Evolutionary conservation across 2,329 filamentous ascomycete genomes (phyloP).

Genomic region (Macrophomina pseudophaseolina): DNA sequence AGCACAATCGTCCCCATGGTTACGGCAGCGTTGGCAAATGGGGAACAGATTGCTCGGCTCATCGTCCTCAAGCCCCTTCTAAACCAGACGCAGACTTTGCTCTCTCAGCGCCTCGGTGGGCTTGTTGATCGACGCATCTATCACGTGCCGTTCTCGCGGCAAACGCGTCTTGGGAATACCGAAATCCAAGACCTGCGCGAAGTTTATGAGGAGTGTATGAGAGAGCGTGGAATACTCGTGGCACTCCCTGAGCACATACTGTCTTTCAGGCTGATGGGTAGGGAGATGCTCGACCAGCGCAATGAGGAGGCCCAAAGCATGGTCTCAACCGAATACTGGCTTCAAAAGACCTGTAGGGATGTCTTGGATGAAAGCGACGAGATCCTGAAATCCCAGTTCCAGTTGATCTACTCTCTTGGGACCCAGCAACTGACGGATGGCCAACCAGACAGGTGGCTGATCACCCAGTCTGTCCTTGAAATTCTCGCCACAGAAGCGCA

Average conservation of each 20-base stretch:
- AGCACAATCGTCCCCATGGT: slow-evolving; percentile 40
- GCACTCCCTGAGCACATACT: slow-evolving; percentile 8
- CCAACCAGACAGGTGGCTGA: neutral
- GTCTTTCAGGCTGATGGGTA: slow-evolving; percentile 11
- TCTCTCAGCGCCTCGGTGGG: slow-evolving; percentile 61
- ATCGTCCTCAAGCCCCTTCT: slow-evolving; percentile 67
- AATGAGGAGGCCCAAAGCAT: neutral
- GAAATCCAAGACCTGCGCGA: slow-evolving; percentile 45
- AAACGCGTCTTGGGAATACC: slow-evolving; percentile 39
- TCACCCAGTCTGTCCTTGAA: neutral
- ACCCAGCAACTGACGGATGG: neutral
- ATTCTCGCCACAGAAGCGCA: slow-evolving; percentile 42
- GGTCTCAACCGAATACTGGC: slow-evolving; percentile 44
- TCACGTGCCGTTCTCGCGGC: slow-evolving; percentile 64
- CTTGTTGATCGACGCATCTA: slow-evolving; percentile 58
- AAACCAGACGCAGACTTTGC: slow-evolving; percentile 64
- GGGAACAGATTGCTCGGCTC: slow-evolving; percentile 58
- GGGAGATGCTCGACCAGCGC: neutral
- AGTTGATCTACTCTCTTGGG: slow-evolving; percentile 23
- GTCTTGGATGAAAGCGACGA: slow-evolving; percentile 41
- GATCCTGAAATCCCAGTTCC: neutral
- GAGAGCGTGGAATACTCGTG: neutral
- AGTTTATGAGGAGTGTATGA: slow-evolving; percentile 55
- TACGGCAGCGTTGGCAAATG: slow-evolving; percentile 55
- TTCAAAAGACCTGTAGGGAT: slow-evolving; percentile 56